Evolutionary conservation across 768 basidiomycete genomes (phyloP).

Genomic region (Candolleomyces eurysporus): DNA sequence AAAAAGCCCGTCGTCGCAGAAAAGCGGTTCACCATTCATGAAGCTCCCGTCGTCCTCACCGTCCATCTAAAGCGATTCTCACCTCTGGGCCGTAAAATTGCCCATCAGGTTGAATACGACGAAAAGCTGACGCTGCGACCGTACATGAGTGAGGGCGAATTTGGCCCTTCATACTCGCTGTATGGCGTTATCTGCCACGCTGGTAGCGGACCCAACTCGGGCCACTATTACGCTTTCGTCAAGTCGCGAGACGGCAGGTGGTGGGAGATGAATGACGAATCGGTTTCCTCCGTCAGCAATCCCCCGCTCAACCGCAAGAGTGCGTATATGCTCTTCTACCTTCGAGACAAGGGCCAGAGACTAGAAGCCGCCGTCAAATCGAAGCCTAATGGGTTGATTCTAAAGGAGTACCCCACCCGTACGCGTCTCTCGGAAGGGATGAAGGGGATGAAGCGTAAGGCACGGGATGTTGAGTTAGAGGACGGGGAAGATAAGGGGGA

Average conservation of each 20-base stretch:
- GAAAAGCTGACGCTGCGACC: conserved; percentile 68
- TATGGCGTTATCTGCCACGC: conserved; percentile 94
- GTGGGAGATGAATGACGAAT: conserved; percentile 95
- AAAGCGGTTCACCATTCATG: conserved; percentile 86
- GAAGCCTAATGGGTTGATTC: conserved; percentile 15
- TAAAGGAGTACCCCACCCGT: conserved; percentile 26
- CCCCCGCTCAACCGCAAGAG: conserved; percentile 65
- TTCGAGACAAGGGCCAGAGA: conserved; percentile 74
- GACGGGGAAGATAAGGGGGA: conserved; percentile 50
- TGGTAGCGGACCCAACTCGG: conserved; percentile 89
- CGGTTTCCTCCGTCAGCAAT: conserved; percentile 43
- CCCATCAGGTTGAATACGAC: conserved; percentile 73
- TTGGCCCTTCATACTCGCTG: conserved; percentile 77
- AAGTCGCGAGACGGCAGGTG: conserved; percentile 68
- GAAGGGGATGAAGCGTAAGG: conserved; percentile 44
- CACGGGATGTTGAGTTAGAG: conserved; percentile 30
- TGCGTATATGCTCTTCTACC: conserved; percentile 94
- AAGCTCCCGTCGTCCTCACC: conserved; percentile 85
- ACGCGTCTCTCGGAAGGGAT: conserved; percentile 46
- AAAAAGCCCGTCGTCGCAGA: conserved; percentile 87
- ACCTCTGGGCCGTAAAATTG: conserved; percentile 85
- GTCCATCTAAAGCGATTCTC: conserved; percentile 96
- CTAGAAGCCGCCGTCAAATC: conserved; percentile 60
- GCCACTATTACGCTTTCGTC: conserved; percentile 91
- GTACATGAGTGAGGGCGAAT: conserved; percentile 81